A percentile compares a stretch with the other conserved stretches of the same genome.
Evolutionary conservation across 257 asterid genomes (phyloP).

Genomic region (Solanum chaucha): DNA sequence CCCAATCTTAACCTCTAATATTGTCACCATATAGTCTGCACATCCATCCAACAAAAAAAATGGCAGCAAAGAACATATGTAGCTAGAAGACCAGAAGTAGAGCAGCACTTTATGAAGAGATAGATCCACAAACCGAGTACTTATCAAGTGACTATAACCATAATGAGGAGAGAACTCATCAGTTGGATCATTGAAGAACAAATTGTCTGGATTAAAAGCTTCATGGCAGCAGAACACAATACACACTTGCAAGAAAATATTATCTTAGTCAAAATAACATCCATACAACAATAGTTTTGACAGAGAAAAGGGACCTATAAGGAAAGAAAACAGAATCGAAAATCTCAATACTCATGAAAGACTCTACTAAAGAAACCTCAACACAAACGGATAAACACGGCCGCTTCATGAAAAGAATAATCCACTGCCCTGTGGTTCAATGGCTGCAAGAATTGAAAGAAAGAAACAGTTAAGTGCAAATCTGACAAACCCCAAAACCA

Average conservation of each 20-base stretch:
- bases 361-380: not conserved
- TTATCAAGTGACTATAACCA: not conserved
- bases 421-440: not conserved
- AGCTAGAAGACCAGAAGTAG: not conserved
- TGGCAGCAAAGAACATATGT: not conserved
- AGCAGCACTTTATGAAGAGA: not conserved
- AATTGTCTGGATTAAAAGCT: not conserved
- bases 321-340: not conserved
- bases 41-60: too few species aligned
- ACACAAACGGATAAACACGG: too few species aligned
- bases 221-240: not conserved
- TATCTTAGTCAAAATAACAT: not conserved
- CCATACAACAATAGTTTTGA: not conserved
- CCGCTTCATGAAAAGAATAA: not conserved
- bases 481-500: not conserved
- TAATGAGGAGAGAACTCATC: not conserved
- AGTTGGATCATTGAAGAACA: not conserved
- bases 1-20: not conserved
- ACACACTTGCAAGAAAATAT: not conserved
- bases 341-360: not conserved
- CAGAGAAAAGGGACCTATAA: not conserved
- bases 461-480: not conserved
- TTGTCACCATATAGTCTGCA: not conserved
- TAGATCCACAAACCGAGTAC: not conserved
- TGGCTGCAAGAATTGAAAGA: not conserved